These are phyloP conservation scores for Suhomyces coccinellae DNA, from an alignment of 1,139 yeast genomes.

Conservation along the genomic window DNA sequence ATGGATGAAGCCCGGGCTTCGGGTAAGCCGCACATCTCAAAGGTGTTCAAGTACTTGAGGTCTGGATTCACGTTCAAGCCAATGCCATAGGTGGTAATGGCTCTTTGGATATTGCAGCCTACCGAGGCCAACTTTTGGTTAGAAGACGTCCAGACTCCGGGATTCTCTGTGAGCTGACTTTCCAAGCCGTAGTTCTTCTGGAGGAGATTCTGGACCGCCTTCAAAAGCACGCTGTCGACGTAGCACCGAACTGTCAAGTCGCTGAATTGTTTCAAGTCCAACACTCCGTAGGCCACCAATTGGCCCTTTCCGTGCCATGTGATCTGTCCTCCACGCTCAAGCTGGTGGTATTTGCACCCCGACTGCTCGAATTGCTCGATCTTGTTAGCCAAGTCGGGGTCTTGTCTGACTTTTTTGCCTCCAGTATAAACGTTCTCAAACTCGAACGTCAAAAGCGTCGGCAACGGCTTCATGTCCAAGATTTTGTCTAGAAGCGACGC, in stretches of 20 bases:
- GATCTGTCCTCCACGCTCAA: conserved; percentile 94
- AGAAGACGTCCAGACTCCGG: conserved; percentile 79
- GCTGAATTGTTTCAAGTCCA: conserved; percentile 67
- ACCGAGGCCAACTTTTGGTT: conserved; percentile 79
- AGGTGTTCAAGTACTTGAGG: conserved; percentile 63
- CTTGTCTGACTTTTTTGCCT: conserved; percentile 72
- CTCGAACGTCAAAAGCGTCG: conserved; percentile 73
- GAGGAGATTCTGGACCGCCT: conserved; percentile 58
- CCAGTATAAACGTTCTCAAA: conserved; percentile 86
- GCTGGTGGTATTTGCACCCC: conserved; percentile 59
- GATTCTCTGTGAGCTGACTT: conserved; percentile 58
- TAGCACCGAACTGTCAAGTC: conserved; percentile 71
- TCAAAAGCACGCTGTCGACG: conserved; percentile 67
- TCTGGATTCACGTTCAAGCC: conserved; percentile 80
- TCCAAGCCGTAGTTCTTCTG: conserved; percentile 42
- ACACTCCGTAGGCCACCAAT: conserved; percentile 76
- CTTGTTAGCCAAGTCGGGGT: conserved; percentile 35
- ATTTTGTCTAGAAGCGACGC: conserved; percentile 44
- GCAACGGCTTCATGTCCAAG: conserved; percentile 55
- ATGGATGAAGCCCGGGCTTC: conserved; percentile 49
- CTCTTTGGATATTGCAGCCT: conserved; percentile 83
- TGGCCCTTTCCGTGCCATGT: conserved; percentile 98
- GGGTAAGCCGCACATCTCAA: conserved; percentile 86
- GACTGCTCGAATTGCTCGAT: conserved; percentile 41
- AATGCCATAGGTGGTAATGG: conserved; percentile 86